phyloP scores from a whole-genome alignment of 495 filamentous ascomycete species.

The Penicillium maclennaniae region DNA sequence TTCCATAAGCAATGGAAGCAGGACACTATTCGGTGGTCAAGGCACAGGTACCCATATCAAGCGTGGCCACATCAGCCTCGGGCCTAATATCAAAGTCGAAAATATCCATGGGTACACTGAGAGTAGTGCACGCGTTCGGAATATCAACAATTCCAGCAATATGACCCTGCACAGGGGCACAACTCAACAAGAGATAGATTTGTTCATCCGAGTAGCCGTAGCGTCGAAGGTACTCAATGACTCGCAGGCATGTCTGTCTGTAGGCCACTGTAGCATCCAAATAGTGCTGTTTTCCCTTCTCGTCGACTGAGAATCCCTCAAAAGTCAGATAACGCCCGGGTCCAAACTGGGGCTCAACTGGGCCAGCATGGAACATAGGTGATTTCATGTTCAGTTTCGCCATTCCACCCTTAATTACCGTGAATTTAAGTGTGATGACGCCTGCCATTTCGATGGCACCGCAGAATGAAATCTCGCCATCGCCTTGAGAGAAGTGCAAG shows the following conservation, averaged over 20 bases:
- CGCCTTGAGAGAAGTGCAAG: slow-evolving; percentile 84
- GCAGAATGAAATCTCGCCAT: slow-evolving; percentile 94
- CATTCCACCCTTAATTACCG: slow-evolving; percentile 81
- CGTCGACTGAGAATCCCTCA: slow-evolving; percentile 91
- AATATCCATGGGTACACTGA: slow-evolving; percentile 91
- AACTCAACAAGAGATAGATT: slow-evolving; percentile 83
- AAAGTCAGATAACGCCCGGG: slow-evolving; percentile 85
- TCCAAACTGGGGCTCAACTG: slow-evolving; percentile 88
- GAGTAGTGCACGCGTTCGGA: slow-evolving; percentile 79
- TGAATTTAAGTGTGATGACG: slow-evolving; percentile 86
- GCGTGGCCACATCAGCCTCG: slow-evolving; percentile 53
- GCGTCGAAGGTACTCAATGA: slow-evolving; percentile 81
- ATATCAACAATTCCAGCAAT: slow-evolving; percentile 93
- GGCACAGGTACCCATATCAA: slow-evolving; percentile 76
- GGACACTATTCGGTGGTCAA: slow-evolving; percentile 51
- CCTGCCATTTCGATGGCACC: slow-evolving; percentile 98
- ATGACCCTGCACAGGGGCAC: slow-evolving; percentile 88
- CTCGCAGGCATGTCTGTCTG: slow-evolving; percentile 74
- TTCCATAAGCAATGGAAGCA: neutral
- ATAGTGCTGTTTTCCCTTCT: slow-evolving; percentile 89
- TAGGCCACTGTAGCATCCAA: slow-evolving; percentile 92
- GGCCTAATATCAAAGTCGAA: slow-evolving; percentile 93
- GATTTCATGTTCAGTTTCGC: slow-evolving; percentile 73
- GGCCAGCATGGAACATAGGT: slow-evolving; percentile 85
- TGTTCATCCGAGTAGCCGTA: slow-evolving; percentile 81